Base-by-base conservation (phyloP, 2,329 filamentous ascomycete species). In the Claviceps purpurea region DNA sequence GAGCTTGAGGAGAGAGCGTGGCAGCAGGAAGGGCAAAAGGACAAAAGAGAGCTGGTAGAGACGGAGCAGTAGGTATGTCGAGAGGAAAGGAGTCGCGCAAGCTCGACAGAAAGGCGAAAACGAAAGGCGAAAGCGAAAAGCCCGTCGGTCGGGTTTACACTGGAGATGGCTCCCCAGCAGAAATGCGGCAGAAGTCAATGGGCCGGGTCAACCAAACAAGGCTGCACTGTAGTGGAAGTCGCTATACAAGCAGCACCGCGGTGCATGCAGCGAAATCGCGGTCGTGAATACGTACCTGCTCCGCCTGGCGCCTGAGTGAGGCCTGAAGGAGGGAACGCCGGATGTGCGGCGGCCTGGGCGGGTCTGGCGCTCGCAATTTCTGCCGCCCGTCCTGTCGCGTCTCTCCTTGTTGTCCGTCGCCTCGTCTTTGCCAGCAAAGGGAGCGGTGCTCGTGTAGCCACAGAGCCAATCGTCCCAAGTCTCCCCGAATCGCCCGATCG, bases 141-240 rank as follows among this genome's bases (percentile, higher is more conserved):
- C 41, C 45, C 38, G n/a, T 18, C 48, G n/a, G 48, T 50, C 47
- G 51, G 51, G 20, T 53, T 26, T 53, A 47, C 51, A 46, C 50
- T 53, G 51, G 51, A 50, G 52, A 50, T 44, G 41, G 48, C 48
- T 40, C 18, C 46, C 51, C 41, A 49, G 34, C 44, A 49, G 37
- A 50, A 49, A 39, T 39, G 40, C 49, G 54, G 51, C 53, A 55
- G 50, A 51, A 51, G 53, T 46, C 47, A 55, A 55, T 52, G 51
- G 53, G 20, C 53, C 53, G 53, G 49, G 11, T 40, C 34, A 45
- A 22, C 40, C 40, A 44, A 39, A 43, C 3, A n/a, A 16, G 47
- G 42, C 39, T 48, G 45, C 34, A 37, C 10, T 47, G 3, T 30
- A 14, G 20, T 30, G 50, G 42, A 51, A 47, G 50, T 51, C 18